phyloP scores from a whole-genome alignment of 139 green algal species.

The Ettlia oleoabundans region DNA sequence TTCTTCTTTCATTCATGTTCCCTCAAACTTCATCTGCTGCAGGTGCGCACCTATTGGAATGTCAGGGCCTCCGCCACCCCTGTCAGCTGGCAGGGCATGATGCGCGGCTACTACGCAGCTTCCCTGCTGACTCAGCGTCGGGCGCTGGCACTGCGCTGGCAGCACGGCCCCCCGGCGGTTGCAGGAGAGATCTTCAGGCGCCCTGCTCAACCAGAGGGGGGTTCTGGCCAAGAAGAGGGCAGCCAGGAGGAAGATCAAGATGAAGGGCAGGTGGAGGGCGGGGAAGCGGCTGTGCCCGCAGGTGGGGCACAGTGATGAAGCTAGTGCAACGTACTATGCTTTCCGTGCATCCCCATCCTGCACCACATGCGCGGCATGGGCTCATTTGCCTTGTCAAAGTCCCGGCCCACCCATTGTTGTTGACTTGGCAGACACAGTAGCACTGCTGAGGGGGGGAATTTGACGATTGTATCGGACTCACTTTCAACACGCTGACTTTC shows the following conservation, averaged over 20 bases:
- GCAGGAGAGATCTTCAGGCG: constrained; percentile 30
- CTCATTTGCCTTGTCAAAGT: too few species aligned
- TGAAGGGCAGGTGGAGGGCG: background rate
- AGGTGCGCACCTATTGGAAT: constrained; percentile 49
- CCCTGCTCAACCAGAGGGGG: background rate
- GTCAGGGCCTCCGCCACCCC: constrained; percentile 19
- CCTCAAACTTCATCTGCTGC: background rate
- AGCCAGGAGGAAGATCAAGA: too few species aligned
- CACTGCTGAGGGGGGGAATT: too few species aligned
- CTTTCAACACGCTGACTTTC: too few species aligned
- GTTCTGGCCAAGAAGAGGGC: background rate
- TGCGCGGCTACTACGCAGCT: constrained; percentile 38
- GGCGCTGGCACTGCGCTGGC: constrained; percentile 5
- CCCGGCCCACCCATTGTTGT: too few species aligned
- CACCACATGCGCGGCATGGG: too few species aligned
- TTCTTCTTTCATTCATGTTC: too few species aligned
- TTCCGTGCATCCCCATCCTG: too few species aligned
- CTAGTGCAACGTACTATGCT: too few species aligned
- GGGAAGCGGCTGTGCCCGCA: background rate
- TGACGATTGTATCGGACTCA: too few species aligned
- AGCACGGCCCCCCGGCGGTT: constrained; percentile 33
- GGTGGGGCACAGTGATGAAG: too few species aligned
- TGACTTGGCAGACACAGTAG: too few species aligned
- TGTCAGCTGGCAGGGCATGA: constrained; percentile 29
- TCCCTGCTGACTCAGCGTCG: background rate